These are phyloP conservation scores for Backusella parvicylindrica DNA, from an alignment of 192 early-diverging fungal genomes.

Conservation along the genomic window DNA sequence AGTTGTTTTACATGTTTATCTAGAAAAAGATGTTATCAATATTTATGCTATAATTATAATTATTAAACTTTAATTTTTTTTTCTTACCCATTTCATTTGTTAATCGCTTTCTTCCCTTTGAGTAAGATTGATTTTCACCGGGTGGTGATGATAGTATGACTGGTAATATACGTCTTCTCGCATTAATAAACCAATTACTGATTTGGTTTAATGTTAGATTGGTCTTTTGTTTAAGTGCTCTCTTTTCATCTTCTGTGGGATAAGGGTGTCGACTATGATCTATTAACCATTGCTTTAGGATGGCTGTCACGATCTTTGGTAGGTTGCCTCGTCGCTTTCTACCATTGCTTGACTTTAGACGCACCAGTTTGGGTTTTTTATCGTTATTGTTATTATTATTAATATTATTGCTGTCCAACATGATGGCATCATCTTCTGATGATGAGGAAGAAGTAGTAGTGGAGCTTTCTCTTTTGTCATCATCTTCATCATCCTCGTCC, in stretches of 20 bases:
- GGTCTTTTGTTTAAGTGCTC: conserved; percentile 48
- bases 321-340: conserved; percentile 50
- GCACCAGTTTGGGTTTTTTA: neutral
- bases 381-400: neutral
- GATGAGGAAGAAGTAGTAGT: neutral
- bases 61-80: neutral
- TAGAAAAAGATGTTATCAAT: too few species aligned
- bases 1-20: neutral
- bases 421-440: neutral
- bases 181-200: conserved; percentile 79
- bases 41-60: too few species aligned
- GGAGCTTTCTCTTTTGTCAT: neutral
- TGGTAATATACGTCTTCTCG: conserved; percentile 51
- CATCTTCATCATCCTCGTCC: neutral
- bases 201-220: conserved; percentile 64
- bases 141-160: conserved; percentile 34
- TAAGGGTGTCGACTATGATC: conserved; percentile 62
- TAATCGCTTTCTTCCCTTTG: neutral
- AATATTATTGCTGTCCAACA: neutral
- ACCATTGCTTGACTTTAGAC: conserved; percentile 4
- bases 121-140: neutral
- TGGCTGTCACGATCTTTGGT: conserved; percentile 52
- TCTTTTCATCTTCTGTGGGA: conserved; percentile 64
- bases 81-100: neutral
- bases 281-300: conserved; percentile 58